These are phyloP conservation scores for Brassica nigra DNA, from an alignment of 345 rosid genomes.

Conservation along the genomic window DNA sequence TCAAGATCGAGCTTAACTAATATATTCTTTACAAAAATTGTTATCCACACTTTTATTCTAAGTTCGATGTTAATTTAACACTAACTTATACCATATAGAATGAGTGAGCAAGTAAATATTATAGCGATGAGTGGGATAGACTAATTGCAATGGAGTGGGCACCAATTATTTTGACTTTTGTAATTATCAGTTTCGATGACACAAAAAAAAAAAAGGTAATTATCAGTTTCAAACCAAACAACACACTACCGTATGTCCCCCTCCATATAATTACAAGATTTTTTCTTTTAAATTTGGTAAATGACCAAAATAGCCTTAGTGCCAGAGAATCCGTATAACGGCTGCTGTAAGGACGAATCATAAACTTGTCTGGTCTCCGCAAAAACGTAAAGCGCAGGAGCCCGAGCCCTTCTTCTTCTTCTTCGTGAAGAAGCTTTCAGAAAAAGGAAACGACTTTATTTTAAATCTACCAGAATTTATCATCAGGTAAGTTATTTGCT, in stretches of 20 bases:
- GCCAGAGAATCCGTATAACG: constrained; percentile 34
- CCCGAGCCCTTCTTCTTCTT: constrained; percentile 19
- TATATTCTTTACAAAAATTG: too few species aligned
- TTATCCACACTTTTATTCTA: too few species aligned
- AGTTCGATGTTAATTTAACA: too few species aligned
- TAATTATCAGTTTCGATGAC: too few species aligned
- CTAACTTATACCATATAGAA: too few species aligned
- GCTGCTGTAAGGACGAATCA: constrained; percentile 34
- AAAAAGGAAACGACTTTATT: constrained; percentile 32
- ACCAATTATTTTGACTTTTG: too few species aligned
- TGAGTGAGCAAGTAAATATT: too few species aligned
- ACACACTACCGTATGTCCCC: constrained; percentile 6
- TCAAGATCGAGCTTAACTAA: too few species aligned
- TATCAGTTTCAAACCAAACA: neutral
- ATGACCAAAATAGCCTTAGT: constrained; percentile 28
- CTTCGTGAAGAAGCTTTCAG: constrained; percentile 25
- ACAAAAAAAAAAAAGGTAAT: neutral
- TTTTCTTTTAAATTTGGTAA: neutral
- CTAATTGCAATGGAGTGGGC: too few species aligned
- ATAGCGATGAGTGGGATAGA: too few species aligned
- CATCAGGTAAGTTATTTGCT: constrained; percentile 23
- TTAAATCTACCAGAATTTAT: neutral
- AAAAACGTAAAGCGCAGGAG: constrained; percentile 28
- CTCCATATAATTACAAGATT: neutral
- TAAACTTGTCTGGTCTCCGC: constrained; percentile 23